A percentile compares a stretch with the other conserved stretches of the same genome.
These are phyloP conservation scores for Annulohypoxylon bovei DNA, from an alignment of 495 filamentous ascomycete species.

Conservation along the genomic window DNA sequence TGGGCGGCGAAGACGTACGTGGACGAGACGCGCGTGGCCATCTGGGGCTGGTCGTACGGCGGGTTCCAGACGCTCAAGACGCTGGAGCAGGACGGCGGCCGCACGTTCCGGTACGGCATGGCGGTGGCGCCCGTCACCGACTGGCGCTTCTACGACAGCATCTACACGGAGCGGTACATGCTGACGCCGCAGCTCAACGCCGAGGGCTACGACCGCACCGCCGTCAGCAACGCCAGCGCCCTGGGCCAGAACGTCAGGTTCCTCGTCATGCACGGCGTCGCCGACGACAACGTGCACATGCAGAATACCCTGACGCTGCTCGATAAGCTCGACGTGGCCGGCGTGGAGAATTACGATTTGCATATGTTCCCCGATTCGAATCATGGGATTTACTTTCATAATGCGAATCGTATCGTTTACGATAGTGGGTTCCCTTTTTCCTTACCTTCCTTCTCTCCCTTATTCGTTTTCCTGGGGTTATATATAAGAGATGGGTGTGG, in stretches of 20 bases:
- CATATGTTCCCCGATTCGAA: constrained; percentile 97
- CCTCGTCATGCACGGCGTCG: constrained; percentile 91
- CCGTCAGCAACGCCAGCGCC: constrained; percentile 75
- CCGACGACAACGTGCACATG: constrained; percentile 96
- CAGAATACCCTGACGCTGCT: constrained; percentile 89
- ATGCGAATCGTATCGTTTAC: constrained; percentile 91
- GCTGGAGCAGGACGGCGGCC: constrained; percentile 86
- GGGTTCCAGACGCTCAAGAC: constrained; percentile 98
- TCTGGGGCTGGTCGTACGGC: constrained; percentile 99
- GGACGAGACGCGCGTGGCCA: constrained; percentile 81
- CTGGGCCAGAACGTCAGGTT: constrained; percentile 82
- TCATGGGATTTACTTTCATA: constrained; percentile 95
- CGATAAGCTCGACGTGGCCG: constrained; percentile 84
- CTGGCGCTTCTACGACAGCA: constrained; percentile 94
- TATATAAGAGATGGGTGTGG: too few species aligned
- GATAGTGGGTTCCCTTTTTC: constrained; percentile 73
- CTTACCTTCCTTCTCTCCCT: not conserved
- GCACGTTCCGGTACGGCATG: constrained; percentile 96
- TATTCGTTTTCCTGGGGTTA: not conserved
- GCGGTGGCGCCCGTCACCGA: constrained; percentile 97
- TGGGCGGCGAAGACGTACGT: constrained; percentile 87
- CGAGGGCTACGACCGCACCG: constrained; percentile 77
- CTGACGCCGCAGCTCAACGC: constrained; percentile 85
- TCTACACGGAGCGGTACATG: constrained; percentile 98
- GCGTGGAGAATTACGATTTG: constrained; percentile 94